A percentile compares a stretch with the other conserved stretches of the same genome.
phyloP scores from a whole-genome alignment of 75 land plant species.

The Pseudotsuga menziesii region DNA sequence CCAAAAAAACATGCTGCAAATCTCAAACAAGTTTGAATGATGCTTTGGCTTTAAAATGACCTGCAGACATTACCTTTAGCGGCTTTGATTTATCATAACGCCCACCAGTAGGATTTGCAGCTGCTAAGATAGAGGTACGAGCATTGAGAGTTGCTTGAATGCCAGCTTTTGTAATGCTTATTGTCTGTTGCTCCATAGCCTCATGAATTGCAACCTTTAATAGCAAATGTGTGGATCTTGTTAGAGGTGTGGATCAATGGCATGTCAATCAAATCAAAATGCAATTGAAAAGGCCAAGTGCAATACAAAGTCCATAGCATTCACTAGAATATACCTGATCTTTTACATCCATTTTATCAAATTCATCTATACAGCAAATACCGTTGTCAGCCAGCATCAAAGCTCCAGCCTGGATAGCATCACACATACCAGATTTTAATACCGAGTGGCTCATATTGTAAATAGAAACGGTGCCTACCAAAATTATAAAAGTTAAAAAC shows the following conservation, averaged over 20 bases:
- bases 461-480: not conserved
- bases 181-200: constrained; percentile 99
- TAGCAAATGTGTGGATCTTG: not conserved
- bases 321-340: constrained; percentile 72
- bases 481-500: not conserved
- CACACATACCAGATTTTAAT: not conserved
- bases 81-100: constrained; percentile 98
- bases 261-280: constrained; percentile 2
- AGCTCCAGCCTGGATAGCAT: constrained; percentile 81
- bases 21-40: not conserved
- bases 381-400: constrained; percentile 99
- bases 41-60: not conserved
- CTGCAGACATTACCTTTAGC: constrained; percentile 50
- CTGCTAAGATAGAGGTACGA: constrained; percentile 92
- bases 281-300: not conserved
- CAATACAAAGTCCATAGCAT: not conserved
- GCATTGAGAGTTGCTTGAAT: constrained; percentile 99
- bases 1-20: not conserved
- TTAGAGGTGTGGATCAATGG: not conserved
- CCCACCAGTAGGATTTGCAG: constrained; percentile 97
- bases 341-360: constrained; percentile 98
- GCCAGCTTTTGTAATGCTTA: constrained; percentile 99
- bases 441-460: not conserved
- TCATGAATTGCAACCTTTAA: constrained; percentile 97
- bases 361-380: constrained; percentile 97